Base-by-base conservation (phyloP, 805 yeast species). In the Pichia nanzhaoensis region DNA sequence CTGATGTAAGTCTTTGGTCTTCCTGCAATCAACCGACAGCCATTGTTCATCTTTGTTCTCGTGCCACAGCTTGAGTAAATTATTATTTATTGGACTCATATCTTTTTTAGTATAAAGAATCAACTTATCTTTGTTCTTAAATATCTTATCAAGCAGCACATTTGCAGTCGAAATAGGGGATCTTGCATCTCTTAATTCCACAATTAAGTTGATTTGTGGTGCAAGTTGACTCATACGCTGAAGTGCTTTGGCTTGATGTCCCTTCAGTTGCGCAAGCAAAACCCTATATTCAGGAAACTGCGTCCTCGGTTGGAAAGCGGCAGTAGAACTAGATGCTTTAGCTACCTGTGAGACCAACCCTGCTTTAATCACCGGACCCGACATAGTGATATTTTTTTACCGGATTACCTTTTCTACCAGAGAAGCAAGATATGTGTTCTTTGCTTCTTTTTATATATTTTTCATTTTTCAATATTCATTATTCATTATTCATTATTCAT, bases 101-200 rank as follows among this genome's bases (percentile, higher is more conserved):
- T 88, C 97, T 35, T 72, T 73, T 64, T 88, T 89, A 28, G 93
- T 80, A 63, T 90, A 93, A 1, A 90, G 58, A 1, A 89, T 70
- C n/a, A 84, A 55, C 52, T 75, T 76, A 39, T 69, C 68, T 47
- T 77, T 78, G 10, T 73, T 71, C 0, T 73, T 73, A 38, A 84
- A 67, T 0, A 82, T 74, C 32, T 76, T 70, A 51, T 86, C 93
- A 44, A 91, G 73, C n/a, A 90, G 69, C 2, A 80, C 80, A 58
- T 91, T 91, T 40, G 88, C 72, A 1, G 96, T 82, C 3, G 91
- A 74, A 2, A 90, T 54, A 0, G 99, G 99, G 0, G 96, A 95
- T 49, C 99, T 65, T 1, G 91, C 70, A 60, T 93, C 99, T 57
- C 98, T 66, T 8, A 93, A 74, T 57, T 93, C 99, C 6, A 91